These are phyloP conservation scores for Pleurostoma richardsiae DNA, from an alignment of 2,329 filamentous ascomycete genomes.

Conservation along the genomic window DNA sequence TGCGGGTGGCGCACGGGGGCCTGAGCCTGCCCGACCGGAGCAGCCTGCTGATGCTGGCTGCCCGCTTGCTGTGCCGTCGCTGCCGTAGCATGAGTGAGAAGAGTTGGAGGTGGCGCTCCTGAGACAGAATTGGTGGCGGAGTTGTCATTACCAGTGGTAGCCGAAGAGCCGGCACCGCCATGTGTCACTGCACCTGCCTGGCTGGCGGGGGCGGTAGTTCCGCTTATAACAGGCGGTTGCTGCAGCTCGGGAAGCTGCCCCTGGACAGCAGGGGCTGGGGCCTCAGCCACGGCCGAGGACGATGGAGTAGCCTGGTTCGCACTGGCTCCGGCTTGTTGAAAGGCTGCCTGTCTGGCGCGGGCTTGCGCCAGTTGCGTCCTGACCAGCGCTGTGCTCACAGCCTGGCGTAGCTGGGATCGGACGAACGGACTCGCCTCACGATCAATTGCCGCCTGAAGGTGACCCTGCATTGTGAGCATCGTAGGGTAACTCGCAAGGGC, in stretches of 20 bases:
- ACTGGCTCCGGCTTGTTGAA: constrained; percentile 10
- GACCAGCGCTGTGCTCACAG: constrained; percentile 40
- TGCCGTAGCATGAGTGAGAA: not conserved
- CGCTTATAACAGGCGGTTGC: not conserved
- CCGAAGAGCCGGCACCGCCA: not conserved
- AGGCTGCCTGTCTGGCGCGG: constrained; percentile 16
- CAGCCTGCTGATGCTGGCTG: not conserved
- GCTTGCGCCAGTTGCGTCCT: constrained; percentile 39
- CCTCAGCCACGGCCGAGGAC: constrained; percentile 4
- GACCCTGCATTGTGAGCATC: constrained; percentile 40
- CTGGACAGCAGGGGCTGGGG: constrained; percentile 8
- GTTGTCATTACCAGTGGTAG: not conserved
- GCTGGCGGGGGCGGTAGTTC: not conserved
- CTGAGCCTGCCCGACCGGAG: constrained; percentile 5
- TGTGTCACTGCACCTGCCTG: not conserved
- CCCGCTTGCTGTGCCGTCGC: not conserved
- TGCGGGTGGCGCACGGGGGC: constrained; percentile 34
- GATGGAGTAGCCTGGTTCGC: constrained; percentile 3
- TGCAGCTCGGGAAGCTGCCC: not conserved
- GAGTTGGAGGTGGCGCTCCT: constrained; percentile 4
- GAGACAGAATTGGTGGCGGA: not conserved
- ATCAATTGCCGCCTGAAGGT: constrained; percentile 47
- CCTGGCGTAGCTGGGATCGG: constrained; percentile 43
- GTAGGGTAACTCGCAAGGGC: constrained; percentile 41
- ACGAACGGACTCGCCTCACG: constrained; percentile 41